Conservation (phyloP, 306 rosid genomes). For the Fragaria ananassa region DNA sequence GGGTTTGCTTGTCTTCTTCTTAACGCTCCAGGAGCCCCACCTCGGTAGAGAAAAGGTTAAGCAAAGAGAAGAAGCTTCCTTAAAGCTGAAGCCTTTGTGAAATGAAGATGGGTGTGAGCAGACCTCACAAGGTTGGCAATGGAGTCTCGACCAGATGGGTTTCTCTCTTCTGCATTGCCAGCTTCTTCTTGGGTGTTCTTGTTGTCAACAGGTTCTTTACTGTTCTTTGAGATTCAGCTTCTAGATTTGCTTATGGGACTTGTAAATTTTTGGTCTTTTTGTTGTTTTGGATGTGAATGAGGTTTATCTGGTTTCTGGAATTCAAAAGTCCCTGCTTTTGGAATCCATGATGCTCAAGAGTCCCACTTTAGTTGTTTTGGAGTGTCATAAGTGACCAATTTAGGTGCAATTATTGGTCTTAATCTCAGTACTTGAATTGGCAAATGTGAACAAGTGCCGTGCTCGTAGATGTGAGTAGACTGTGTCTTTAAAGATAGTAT, state of each 20-base stretch:
- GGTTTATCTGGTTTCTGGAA: constrained; percentile 21
- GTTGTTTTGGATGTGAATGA: constrained; percentile 11
- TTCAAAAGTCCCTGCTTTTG: constrained; percentile 9
- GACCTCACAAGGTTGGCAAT: constrained; percentile 50
- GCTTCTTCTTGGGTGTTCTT: constrained; percentile 59
- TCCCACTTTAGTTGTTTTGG: background rate
- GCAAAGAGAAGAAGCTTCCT: constrained; percentile 22
- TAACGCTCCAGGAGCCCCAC: constrained; percentile 11
- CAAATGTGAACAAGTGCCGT: background rate
- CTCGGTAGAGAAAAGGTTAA: background rate
- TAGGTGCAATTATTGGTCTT: background rate
- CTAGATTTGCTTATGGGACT: constrained; percentile 20
- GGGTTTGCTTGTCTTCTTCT: constrained; percentile 22
- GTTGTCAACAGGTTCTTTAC: constrained; percentile 48
- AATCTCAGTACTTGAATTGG: background rate
- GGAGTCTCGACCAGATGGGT: constrained; percentile 62
- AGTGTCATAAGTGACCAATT: background rate
- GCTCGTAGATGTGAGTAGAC: background rate
- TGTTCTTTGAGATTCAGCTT: constrained; percentile 21
- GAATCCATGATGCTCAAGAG: constrained; percentile 12
- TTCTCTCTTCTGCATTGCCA: constrained; percentile 47
- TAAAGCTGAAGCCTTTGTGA: constrained; percentile 30
- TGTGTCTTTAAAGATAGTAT: background rate
- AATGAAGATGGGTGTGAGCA: constrained; percentile 46
- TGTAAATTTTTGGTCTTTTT: background rate